These are phyloP conservation scores for Tubosaeta brunneosetosa DNA, from an alignment of 768 basidiomycete genomes.

Conservation along the genomic window DNA sequence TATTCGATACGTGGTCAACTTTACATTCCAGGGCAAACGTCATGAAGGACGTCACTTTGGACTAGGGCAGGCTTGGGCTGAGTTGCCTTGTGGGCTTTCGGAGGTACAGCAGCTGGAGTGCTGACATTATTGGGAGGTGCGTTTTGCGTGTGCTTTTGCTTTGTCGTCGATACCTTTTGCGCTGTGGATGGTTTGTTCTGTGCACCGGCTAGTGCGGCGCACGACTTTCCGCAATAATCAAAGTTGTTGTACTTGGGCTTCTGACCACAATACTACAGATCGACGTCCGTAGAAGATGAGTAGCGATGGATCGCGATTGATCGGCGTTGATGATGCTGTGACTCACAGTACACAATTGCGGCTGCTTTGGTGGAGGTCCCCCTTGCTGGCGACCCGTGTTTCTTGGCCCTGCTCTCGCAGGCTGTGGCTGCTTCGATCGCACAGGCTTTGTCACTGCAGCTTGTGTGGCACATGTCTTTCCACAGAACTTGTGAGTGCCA, in stretches of 20 bases:
- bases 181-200: conserved; percentile 15
- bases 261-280: conserved; percentile 45
- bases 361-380: conserved; percentile 15
- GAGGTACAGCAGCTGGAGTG: not conserved
- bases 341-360: conserved; percentile 29
- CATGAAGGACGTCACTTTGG: conserved; percentile 20
- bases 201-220: conserved; percentile 44
- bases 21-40: conserved; percentile 5
- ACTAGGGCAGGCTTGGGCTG: conserved; percentile 9
- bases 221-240: conserved; percentile 63
- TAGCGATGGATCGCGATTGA: conserved; percentile 24
- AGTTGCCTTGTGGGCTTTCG: conserved; percentile 14
- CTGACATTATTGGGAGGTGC: conserved; percentile 4
- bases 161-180: conserved; percentile 13
- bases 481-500: conserved; percentile 50
- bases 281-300: conserved; percentile 22
- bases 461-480: conserved; percentile 52
- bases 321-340: conserved; percentile 14
- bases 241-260: conserved; percentile 58
- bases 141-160: conserved; percentile 17
- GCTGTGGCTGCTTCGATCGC: conserved; percentile 8
- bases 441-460: conserved; percentile 17
- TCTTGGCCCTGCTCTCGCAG: conserved; percentile 8
- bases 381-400: conserved; percentile 10
- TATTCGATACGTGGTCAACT: conserved; percentile 7